These are phyloP conservation scores for Syncephalastrum sp. DNA, from an alignment of 371 early-diverging fungal genomes.

Conservation along the genomic window DNA sequence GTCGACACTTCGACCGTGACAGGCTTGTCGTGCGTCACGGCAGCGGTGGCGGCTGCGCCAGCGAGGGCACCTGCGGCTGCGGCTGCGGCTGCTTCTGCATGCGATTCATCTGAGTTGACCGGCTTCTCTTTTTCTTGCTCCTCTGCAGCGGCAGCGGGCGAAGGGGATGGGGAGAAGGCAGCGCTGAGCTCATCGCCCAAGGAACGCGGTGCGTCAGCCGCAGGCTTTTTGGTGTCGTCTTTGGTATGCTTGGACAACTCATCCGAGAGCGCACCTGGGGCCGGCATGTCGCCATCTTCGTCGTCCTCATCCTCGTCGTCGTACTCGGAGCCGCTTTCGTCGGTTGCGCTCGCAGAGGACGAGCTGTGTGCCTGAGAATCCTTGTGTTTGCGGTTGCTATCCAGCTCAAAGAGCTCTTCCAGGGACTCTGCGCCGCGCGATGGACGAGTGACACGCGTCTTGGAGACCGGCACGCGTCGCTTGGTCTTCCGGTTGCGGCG, in stretches of 20 bases:
- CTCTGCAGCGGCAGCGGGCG: conserved; percentile 10
- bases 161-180: conserved; percentile 7
- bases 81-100: conserved; percentile 11
- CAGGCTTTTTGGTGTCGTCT: conserved; percentile 8
- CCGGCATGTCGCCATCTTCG: conserved; percentile 15
- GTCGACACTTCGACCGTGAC: conserved; percentile 1
- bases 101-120: no score
- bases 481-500: conserved; percentile 17
- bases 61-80: conserved; percentile 8
- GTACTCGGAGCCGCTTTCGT: conserved; percentile 17
- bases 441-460: conserved; percentile 15
- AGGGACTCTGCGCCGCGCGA: conserved; percentile 16
- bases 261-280: conserved; percentile 3
- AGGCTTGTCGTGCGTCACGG: conserved; percentile 3
- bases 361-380: conserved; percentile 18
- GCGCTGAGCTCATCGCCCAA: conserved; percentile 32
- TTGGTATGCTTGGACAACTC: conserved; percentile 29
- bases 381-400: conserved; percentile 19
- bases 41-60: conserved; percentile 3
- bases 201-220: conserved; percentile 19
- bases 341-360: conserved; percentile 17
- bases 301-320: conserved; percentile 24
- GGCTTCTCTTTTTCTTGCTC: no score
- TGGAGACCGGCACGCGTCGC: conserved; percentile 16
- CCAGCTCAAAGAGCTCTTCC: conserved; percentile 19